phyloP scores from a whole-genome alignment of 306 rosid genomes.

The Vicia villosa region DNA sequence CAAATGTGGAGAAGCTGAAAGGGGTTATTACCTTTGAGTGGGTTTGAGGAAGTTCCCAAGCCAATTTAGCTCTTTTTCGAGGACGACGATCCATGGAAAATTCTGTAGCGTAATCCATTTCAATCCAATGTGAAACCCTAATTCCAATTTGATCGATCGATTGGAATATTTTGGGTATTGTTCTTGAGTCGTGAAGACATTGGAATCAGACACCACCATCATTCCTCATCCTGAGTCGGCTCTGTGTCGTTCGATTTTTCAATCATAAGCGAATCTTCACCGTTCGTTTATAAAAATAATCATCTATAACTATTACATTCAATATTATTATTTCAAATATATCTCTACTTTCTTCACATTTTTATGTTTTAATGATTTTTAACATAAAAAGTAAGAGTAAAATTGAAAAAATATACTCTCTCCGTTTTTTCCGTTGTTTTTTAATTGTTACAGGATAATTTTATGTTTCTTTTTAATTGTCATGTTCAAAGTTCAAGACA shows the following conservation, averaged over 20 bases:
- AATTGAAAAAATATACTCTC: no score
- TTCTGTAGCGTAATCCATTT: conserved; percentile 14
- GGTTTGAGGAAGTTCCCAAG: conserved; percentile 20
- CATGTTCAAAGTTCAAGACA: no score
- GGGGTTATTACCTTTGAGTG: conserved; percentile 23
- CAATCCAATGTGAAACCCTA: conserved; percentile 15
- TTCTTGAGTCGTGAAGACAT: background rate
- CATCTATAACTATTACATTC: no score
- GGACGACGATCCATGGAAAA: conserved; percentile 23
- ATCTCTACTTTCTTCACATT: no score
- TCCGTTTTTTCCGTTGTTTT: no score
- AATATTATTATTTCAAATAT: no score
- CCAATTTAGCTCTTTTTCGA: conserved; percentile 12
- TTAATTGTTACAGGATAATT: no score
- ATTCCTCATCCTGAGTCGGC: conserved; percentile 6
- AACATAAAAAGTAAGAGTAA: no score
- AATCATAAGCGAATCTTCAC: background rate
- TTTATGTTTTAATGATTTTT: no score
- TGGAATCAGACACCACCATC: conserved; percentile 18
- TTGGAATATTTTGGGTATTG: background rate
- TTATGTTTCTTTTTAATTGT: no score
- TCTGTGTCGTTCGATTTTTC: conserved; percentile 5
- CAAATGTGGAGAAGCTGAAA: background rate
- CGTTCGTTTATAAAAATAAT: no score
- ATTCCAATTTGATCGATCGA: conserved; percentile 22